A percentile compares a stretch with the other conserved stretches of the same genome.
Conservation (phyloP, 139 green algal genomes). For the Coelastrella sp. region DNA sequence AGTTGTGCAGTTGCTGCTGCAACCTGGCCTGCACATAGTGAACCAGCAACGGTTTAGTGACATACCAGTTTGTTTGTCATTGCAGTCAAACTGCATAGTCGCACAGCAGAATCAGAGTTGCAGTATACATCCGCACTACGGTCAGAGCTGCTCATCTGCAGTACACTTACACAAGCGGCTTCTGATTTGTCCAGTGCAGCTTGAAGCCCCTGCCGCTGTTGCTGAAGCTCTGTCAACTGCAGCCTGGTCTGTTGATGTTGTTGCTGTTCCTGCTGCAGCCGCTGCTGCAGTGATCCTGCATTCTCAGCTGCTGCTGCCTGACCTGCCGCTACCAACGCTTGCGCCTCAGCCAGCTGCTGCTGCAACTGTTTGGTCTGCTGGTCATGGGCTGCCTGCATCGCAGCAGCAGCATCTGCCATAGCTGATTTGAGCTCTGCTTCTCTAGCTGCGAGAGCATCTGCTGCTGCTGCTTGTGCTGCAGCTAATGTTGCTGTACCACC, state of each 20-base stretch:
- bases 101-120: too few relatives aligned
- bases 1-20: constrained; percentile 34
- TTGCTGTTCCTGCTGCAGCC: not conserved
- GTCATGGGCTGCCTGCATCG: not conserved
- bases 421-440: not conserved
- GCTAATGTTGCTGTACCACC: constrained; percentile 5
- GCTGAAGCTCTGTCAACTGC: not conserved
- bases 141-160: not conserved
- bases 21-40: constrained; percentile 26
- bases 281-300: constrained; percentile 15
- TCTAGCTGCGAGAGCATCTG: constrained; percentile 1
- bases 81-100: too few relatives aligned
- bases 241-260: not conserved
- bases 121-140: too few relatives aligned
- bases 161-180: not conserved
- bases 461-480: not conserved
- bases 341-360: constrained; percentile 34
- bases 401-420: not conserved
- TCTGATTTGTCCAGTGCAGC: not conserved
- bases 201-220: not conserved
- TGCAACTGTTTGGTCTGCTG: constrained; percentile 32
- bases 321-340: not conserved
- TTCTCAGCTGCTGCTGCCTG: not conserved
- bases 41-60: not conserved
- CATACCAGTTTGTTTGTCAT: not conserved